These are phyloP conservation scores for Ascobolus immersus DNA, from an alignment of 495 filamentous ascomycete species.

Conservation along the genomic window DNA sequence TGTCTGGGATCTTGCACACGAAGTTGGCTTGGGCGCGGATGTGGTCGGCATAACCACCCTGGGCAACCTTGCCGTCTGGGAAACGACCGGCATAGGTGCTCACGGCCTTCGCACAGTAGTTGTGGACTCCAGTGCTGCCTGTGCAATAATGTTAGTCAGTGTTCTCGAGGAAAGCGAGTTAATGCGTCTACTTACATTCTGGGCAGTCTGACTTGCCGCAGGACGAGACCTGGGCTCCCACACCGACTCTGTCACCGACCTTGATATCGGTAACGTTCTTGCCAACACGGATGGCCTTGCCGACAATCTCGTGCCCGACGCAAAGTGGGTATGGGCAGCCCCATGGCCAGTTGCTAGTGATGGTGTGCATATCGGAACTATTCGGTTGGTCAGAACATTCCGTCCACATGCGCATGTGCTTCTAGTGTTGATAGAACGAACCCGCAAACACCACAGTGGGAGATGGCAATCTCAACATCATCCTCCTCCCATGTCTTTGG, in stretches of 20 bases:
- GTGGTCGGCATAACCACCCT: conserved; percentile 48
- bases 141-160: too few relatives aligned
- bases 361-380: conserved; percentile 41
- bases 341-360: conserved; percentile 50
- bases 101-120: conserved; percentile 34
- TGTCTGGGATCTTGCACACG: conserved; percentile 52
- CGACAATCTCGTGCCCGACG: conserved; percentile 71
- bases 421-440: conserved; percentile 2
- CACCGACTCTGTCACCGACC: conserved; percentile 59
- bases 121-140: too few relatives aligned
- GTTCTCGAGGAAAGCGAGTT: too few relatives aligned
- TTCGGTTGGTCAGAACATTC: neutral
- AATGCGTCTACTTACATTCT: conserved; percentile 27
- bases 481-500: conserved; percentile 56
- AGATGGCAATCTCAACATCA: conserved; percentile 53
- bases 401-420: neutral
- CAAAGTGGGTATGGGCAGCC: conserved; percentile 43
- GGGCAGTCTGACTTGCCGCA: conserved; percentile 44
- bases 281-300: conserved; percentile 45
- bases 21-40: conserved; percentile 50
- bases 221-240: conserved; percentile 52
- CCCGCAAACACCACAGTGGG: conserved; percentile 70
- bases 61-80: conserved; percentile 33
- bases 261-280: conserved; percentile 36
- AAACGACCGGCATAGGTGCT: conserved; percentile 48